These are phyloP conservation scores for Kuraishia ogatae DNA, from an alignment of 805 yeast genomes.

Conservation along the genomic window DNA sequence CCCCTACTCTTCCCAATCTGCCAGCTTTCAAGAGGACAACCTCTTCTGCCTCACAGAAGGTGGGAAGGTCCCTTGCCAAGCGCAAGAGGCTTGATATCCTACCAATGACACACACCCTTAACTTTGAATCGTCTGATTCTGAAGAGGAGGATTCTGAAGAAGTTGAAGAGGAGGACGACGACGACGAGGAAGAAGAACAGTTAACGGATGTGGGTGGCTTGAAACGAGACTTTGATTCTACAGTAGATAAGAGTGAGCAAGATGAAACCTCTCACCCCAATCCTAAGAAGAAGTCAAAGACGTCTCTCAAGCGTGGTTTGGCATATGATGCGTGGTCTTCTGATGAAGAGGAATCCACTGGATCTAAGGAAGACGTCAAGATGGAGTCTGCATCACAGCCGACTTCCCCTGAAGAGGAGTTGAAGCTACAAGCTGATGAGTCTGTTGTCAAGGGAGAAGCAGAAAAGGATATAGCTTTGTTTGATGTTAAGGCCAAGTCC, in stretches of 20 bases:
- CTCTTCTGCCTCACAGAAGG: slow-evolving; percentile 1
- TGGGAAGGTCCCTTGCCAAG: slow-evolving; percentile 5
- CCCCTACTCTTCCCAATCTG: slow-evolving; percentile 10
- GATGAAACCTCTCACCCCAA: slow-evolving; percentile 13
- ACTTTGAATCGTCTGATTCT: slow-evolving; percentile 30
- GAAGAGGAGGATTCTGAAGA: slow-evolving; percentile 20
- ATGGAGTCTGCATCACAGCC: slow-evolving; percentile 12
- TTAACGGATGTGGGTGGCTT: slow-evolving; percentile 2
- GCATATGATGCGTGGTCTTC: slow-evolving; percentile 10
- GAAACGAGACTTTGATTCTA: slow-evolving; percentile 6
- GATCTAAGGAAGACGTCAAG: slow-evolving; percentile 5
- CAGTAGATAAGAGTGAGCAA: slow-evolving; percentile 20
- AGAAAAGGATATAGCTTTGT: not conserved
- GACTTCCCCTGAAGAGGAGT: slow-evolving; percentile 14
- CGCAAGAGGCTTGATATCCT: slow-evolving; percentile 21
- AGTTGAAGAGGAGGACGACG: slow-evolving; percentile 15
- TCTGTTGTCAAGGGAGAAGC: slow-evolving; percentile 1
- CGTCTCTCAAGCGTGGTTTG: not conserved
- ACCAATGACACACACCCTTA: slow-evolving; percentile 49
- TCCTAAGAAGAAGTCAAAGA: not conserved
- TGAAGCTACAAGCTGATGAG: not conserved
- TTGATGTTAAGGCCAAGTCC: no score
- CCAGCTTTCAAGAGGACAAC: slow-evolving; percentile 12
- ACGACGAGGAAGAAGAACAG: slow-evolving; percentile 11
- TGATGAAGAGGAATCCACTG: slow-evolving; percentile 14